Conservation (phyloP, 495 filamentous ascomycete species). For the Penicillium desertorum region DNA sequence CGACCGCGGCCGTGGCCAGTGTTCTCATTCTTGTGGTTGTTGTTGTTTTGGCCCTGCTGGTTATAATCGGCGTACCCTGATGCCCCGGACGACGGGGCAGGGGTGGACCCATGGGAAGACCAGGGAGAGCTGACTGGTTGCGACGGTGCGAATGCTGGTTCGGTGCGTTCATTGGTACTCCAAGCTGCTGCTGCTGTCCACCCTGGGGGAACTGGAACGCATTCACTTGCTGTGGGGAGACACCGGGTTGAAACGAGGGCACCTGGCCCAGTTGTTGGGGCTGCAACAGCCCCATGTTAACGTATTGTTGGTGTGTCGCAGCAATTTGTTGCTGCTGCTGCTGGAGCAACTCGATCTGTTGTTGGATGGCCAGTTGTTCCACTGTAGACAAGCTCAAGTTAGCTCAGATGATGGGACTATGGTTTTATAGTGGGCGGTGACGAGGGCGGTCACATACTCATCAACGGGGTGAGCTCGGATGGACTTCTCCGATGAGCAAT, state of each 20-base stretch:
- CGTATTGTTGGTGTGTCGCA: constrained; percentile 92
- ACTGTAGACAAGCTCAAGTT: constrained; percentile 49
- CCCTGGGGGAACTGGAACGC: constrained; percentile 90
- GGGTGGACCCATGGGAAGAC: constrained; percentile 88
- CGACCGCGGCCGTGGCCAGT: constrained; percentile 70
- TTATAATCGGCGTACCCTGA: constrained; percentile 86
- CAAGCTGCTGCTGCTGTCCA: constrained; percentile 73
- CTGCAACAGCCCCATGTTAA: constrained; percentile 91
- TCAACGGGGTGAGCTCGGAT: constrained; percentile 94
- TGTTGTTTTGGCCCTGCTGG: constrained; percentile 47
- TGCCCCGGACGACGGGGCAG: constrained; percentile 92
- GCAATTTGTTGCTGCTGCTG: constrained; percentile 98
- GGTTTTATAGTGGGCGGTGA: background rate
- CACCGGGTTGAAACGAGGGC: constrained; percentile 65
- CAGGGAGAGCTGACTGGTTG: constrained; percentile 95
- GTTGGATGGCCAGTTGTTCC: constrained; percentile 98
- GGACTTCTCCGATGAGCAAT: constrained; percentile 97
- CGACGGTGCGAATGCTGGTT: constrained; percentile 85
- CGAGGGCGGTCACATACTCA: constrained; percentile 74
- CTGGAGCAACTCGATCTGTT: constrained; percentile 97
- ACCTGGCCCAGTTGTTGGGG: constrained; percentile 74
- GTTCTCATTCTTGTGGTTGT: constrained; percentile 68
- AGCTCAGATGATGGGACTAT: constrained; percentile 14
- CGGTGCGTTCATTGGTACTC: constrained; percentile 71
- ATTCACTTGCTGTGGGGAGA: constrained; percentile 70